Evolutionary conservation across 2,329 filamentous ascomycete genomes (phyloP), one percentile per base, ranked within the genome.

Genomic region (Gnomoniopsis sp.): DNA sequence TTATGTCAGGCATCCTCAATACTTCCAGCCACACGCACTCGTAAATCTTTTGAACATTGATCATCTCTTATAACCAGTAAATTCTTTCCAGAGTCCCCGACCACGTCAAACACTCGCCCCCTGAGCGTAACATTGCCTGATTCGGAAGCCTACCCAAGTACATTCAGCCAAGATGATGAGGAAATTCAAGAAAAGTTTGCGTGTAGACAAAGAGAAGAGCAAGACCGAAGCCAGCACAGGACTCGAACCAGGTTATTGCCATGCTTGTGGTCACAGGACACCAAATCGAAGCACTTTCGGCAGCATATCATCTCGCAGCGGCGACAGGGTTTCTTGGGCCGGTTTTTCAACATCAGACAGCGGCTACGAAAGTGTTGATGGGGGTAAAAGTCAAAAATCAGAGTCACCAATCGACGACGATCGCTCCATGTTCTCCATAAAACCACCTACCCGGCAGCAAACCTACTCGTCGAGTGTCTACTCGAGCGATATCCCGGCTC

Each of bases 401-500:
- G 34, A 48, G 14, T 22, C 48, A 1, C 55, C 19, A 6, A 12
- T 49, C 23, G 47, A 49, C 12, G 23, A 44, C 2, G 23, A 19
- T 2, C 43, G 19, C 10, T 36, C 56, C 26, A 17, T 23, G 10
- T 14, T 36, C 4, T 19, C 43, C 2, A 22, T 56, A 1, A n/a
- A n/a, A 17, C 23, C 34, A 3, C 52, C 56, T 2, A 33, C 15
- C 3, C 41, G 51, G 22, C 49, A 49, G 6, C 14, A 48, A 3
- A 59, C 56, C 8, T 55, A 59, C 41, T 52, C 53, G 21, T 55
- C 52, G 10, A 59, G 59, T 23, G 33, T 52, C 12, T 61, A 61
- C 22, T 59, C 55, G 3, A 48, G 43, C 15, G 38, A 49, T 0
- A 38, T 19, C 38, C 46, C 46, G 17, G 34, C 34, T 6, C 44